These are phyloP conservation scores for Plasmopara viticola DNA, from an alignment of 352 stramenopile genomes.

Conservation along the genomic window DNA sequence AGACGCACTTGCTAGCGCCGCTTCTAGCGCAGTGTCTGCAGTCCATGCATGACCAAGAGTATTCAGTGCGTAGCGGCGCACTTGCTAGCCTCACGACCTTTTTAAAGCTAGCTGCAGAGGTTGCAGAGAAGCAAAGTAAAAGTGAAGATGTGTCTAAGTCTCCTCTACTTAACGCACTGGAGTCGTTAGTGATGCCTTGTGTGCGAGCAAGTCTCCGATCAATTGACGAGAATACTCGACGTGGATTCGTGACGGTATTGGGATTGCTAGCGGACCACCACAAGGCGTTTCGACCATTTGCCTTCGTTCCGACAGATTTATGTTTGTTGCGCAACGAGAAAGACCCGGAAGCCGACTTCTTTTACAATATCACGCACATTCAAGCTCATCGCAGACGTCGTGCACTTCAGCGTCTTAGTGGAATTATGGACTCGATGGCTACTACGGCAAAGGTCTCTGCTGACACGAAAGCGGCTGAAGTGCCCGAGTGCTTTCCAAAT, in stretches of 20 bases:
- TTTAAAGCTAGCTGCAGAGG: constrained; percentile 33
- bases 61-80: constrained; percentile 72
- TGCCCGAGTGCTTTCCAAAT: constrained; percentile 58
- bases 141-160: constrained; percentile 24
- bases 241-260: constrained; percentile 82
- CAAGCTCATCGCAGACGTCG: constrained; percentile 93
- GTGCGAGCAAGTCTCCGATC: constrained; percentile 79
- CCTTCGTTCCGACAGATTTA: constrained; percentile 68
- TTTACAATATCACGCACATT: constrained; percentile 98
- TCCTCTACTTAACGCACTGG: constrained; percentile 65
- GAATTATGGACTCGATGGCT: constrained; percentile 79
- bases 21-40: constrained; percentile 73
- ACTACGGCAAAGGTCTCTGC: constrained; percentile 19
- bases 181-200: constrained; percentile 86
- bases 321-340: constrained; percentile 65
- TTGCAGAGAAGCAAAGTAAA: constrained; percentile 18
- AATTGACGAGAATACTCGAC: constrained; percentile 63
- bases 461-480: constrained; percentile 16
- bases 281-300: constrained; percentile 27
- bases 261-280: constrained; percentile 55
- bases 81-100: constrained; percentile 56
- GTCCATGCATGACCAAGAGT: constrained; percentile 80
- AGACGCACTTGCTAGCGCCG: constrained; percentile 65
- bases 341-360: constrained; percentile 96
- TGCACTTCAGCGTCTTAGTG: constrained; percentile 87